Evolutionary conservation across 2,329 filamentous ascomycete species (phyloP).

Genomic region (Microdochium paspali): DNA sequence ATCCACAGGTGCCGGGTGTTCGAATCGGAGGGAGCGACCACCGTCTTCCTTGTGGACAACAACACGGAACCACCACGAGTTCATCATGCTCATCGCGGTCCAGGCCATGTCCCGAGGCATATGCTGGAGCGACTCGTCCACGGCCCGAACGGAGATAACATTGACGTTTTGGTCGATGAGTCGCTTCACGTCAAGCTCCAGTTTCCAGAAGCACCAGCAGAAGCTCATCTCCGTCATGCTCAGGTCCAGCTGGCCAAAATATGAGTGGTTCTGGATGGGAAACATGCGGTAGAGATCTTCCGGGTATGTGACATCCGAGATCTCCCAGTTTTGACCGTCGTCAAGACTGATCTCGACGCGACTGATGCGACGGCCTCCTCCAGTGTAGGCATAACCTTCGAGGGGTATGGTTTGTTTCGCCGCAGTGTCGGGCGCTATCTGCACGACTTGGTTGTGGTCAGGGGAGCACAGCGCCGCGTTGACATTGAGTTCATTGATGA

Average conservation of each 20-base stretch:
- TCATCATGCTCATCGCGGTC: slow-evolving; percentile 96
- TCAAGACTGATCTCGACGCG: slow-evolving; percentile 78
- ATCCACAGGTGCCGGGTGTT: slow-evolving; percentile 79
- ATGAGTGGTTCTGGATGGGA: slow-evolving; percentile 53
- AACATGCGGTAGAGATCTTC: slow-evolving; percentile 71
- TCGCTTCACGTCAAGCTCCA: background rate
- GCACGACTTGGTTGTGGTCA: slow-evolving; percentile 62
- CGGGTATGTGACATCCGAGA: slow-evolving; percentile 71
- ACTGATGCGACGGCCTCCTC: slow-evolving; percentile 75
- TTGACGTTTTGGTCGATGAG: slow-evolving; percentile 50
- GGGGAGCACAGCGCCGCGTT: slow-evolving; percentile 79
- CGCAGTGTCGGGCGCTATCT: background rate
- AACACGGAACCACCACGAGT: slow-evolving; percentile 87
- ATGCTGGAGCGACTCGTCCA: slow-evolving; percentile 83
- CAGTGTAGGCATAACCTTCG: slow-evolving; percentile 76
- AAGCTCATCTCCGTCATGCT: slow-evolving; percentile 73
- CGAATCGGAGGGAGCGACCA: slow-evolving; percentile 55
- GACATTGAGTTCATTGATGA: slow-evolving; percentile 83
- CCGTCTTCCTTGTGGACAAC: slow-evolving; percentile 58
- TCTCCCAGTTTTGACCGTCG: slow-evolving; percentile 68
- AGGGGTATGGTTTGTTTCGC: slow-evolving; percentile 21
- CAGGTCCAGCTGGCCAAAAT: slow-evolving; percentile 71
- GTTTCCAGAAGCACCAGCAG: slow-evolving; percentile 82
- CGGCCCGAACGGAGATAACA: slow-evolving; percentile 68
- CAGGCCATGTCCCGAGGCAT: slow-evolving; percentile 94